phyloP scores from a whole-genome alignment of 768 basidiomycete species.

The Kondoa subrosea region DNA sequence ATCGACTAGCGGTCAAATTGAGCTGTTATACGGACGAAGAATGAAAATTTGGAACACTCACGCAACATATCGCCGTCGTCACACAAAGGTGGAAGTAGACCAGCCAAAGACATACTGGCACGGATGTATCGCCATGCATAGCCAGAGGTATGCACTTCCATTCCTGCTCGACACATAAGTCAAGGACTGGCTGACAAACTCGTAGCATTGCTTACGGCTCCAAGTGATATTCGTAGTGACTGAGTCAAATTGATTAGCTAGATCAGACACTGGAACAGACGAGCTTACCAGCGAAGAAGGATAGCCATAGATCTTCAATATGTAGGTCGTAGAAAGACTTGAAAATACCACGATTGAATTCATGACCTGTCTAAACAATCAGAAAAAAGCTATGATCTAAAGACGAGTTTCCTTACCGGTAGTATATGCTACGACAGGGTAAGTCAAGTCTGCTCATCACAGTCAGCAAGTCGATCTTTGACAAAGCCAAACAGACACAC shows the following conservation, averaged over 20 bases:
- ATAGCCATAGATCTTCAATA: constrained; percentile 28
- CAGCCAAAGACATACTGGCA: constrained; percentile 93
- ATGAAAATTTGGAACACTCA: constrained; percentile 34
- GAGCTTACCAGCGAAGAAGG: constrained; percentile 1
- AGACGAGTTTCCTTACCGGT: constrained; percentile 40
- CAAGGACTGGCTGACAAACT: no score
- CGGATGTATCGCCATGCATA: constrained; percentile 93
- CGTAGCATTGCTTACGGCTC: no score
- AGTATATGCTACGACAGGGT: constrained; percentile 80
- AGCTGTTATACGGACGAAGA: constrained; percentile 3
- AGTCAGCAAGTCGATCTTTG: not conserved
- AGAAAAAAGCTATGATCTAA: constrained; percentile 3
- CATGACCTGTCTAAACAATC: constrained; percentile 50
- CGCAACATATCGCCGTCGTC: constrained; percentile 86
- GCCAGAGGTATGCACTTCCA: constrained; percentile 97
- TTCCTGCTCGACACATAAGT: no score
- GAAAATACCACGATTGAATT: constrained; percentile 87
- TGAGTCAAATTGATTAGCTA: constrained; percentile 89
- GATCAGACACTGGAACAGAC: constrained; percentile 52
- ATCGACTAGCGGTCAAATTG: not conserved
- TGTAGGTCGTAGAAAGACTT: constrained; percentile 42
- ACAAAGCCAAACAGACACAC: not conserved
- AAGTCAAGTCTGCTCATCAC: constrained; percentile 56
- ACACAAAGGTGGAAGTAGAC: constrained; percentile 80
- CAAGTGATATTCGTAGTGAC: constrained; percentile 95